Percentiles rank a stretch among this genome's conserved stretches.
phyloP scores from a whole-genome alignment of 768 basidiomycete genomes.

The Suillus americanus region DNA sequence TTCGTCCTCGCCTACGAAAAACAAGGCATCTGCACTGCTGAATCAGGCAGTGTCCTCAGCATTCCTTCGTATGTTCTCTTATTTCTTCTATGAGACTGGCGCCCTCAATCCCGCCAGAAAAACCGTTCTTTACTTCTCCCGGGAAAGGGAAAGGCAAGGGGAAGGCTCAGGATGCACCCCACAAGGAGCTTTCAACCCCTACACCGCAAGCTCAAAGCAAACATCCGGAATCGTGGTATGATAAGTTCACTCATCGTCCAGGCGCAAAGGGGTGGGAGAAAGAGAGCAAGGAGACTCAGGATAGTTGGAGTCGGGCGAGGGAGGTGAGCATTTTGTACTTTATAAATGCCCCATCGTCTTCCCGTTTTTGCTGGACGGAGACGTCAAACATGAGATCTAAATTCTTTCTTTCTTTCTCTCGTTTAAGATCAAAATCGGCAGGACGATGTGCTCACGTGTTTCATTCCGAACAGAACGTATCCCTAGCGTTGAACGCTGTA shows the following conservation, averaged over 20 bases:
- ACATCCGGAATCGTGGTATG: neutral
- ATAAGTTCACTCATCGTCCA: neutral
- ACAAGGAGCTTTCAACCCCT: too few species aligned
- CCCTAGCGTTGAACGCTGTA: constrained; percentile 29
- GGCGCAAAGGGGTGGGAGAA: neutral
- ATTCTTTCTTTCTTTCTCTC: too few species aligned
- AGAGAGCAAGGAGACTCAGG: neutral
- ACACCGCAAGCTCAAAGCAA: neutral
- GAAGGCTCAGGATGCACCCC: neutral
- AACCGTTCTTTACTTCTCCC: neutral
- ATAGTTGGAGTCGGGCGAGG: neutral
- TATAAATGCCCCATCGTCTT: too few species aligned
- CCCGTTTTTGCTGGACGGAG: neutral
- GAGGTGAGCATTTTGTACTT: neutral
- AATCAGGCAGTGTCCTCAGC: neutral
- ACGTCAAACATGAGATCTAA: neutral
- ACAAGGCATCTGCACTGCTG: neutral
- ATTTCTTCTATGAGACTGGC: neutral
- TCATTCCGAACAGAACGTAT: constrained; percentile 19
- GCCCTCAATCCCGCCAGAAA: neutral
- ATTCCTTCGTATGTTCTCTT: neutral
- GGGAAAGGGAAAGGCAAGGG: neutral
- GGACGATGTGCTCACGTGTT: neutral
- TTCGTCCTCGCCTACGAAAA: neutral
- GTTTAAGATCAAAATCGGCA: neutral